Base-by-base conservation (phyloP, 2,329 filamentous ascomycete species). In the Anthostomella pinea region DNA sequence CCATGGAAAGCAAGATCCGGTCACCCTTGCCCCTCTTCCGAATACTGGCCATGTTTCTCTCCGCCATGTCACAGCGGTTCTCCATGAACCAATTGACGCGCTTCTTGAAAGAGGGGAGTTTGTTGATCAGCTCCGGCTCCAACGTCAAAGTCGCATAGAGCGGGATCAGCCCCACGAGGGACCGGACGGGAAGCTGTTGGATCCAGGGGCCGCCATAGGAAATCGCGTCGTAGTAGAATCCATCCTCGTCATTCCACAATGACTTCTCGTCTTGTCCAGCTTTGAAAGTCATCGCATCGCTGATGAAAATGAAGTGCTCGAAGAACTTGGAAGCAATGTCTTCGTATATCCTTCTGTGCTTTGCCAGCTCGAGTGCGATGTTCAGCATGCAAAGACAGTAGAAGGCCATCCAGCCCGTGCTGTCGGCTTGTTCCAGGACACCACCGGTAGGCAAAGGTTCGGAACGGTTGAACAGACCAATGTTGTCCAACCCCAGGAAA, bases 291-390 rank as follows among this genome's bases (percentile, higher is more conserved):
- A 97, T 96, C 39, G 91, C 93, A 67, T 97, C 93, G 57, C 88
- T 94, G 63, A 97, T 97, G 63, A 96, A 83, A 57, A 97, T 87
- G 66, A 97, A 97, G 58, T 97, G 93, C 68, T 97, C 93, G 56
- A 97, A 97, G 72, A 97, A 97, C 66, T 97, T 97, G 33, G 89
- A 94, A 2, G 91, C 90, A 69, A 97, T 85, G 57, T 97, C 91
- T 69, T 97, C 91, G 62, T 97, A 97, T 39, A 84, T 95, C 25
- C 90, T 83, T 29, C 93, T 83, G 62, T 96, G 88, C 68, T 97
- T 97, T 41, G 91, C 90, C 50, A 97, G 75, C 67, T 97, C 93
- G 9, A 97, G 76, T 10, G 90, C 83, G 56, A 97, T 97, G 66
- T 97, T 97, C 57, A 97, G 75, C 91, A 97, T 97, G 67, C 82